Evolutionary conservation across 2,329 filamentous ascomycete species (phyloP).

Genomic region (Phaeoacremonium minimum): DNA sequence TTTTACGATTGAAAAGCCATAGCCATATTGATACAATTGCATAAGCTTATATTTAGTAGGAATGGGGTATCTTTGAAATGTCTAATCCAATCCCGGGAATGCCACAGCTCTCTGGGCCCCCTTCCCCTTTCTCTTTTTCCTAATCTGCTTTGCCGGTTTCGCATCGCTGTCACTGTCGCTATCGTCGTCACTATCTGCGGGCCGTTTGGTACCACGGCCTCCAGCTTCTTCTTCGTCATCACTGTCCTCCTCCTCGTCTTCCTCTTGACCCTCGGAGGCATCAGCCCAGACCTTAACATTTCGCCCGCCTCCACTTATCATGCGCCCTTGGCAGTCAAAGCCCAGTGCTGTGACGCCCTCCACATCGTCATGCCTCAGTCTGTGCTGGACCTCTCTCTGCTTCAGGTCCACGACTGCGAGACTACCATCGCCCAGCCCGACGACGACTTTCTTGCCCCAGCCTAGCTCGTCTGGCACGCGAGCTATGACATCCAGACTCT

Average conservation of each 20-base stretch:
- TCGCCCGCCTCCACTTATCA: slow-evolving; percentile 85
- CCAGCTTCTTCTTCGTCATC: slow-evolving; percentile 39
- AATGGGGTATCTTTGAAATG: slow-evolving; percentile 10
- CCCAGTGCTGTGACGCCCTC: slow-evolving; percentile 79
- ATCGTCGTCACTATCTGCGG: slow-evolving; percentile 40
- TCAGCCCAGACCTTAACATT: slow-evolving; percentile 89
- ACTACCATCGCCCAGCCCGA: slow-evolving; percentile 77
- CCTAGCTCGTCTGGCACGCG: slow-evolving; percentile 67
- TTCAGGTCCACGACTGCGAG: slow-evolving; percentile 75
- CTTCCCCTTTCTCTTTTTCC: slow-evolving; percentile 38
- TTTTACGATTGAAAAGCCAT: no score
- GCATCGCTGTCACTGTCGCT: slow-evolving; percentile 38
- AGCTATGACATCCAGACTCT: slow-evolving; percentile 76
- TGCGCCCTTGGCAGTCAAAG: slow-evolving; percentile 79
- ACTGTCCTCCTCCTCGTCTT: slow-evolving; percentile 43
- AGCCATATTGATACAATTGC: no score
- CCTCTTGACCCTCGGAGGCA: slow-evolving; percentile 39
- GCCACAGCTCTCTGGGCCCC: slow-evolving; percentile 27
- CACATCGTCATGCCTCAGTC: slow-evolving; percentile 75
- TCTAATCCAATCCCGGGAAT: slow-evolving; percentile 9
- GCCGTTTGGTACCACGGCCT: slow-evolving; percentile 37
- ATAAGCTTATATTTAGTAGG: no score
- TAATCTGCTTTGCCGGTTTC: slow-evolving; percentile 36
- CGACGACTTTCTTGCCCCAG: slow-evolving; percentile 67
- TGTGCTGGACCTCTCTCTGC: slow-evolving; percentile 64